Evolutionary conservation across 441 rosid species (phyloP), one percentile per base, ranked within the genome.

Genomic region (Eruca vesicaria): DNA sequence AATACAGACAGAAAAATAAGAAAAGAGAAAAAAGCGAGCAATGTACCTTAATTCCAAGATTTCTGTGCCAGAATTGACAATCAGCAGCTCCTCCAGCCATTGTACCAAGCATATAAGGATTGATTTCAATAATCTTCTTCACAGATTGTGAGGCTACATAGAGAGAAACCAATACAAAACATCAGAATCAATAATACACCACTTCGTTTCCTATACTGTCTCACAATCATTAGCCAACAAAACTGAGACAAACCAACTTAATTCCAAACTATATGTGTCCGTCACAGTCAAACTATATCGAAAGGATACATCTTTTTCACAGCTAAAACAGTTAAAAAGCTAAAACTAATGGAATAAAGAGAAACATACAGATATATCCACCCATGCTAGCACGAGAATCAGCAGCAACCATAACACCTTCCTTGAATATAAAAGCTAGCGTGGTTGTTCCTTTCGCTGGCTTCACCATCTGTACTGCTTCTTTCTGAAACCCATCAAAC

Each of bases 31-130:
- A 9, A 21, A 1, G 8, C 6, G 0, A 60, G n/a, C 14, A 32
- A 61, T 2, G 12, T 84, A 93, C 99, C 98, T 92, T 96, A 72
- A 92, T 93, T 68, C 98, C 99, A 7, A 96, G 84, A 84, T 93
- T 96, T 63, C 97, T 85, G 83, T 96, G 99, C 99, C 99, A 95
- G 83, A 96, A 96, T 82, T 96, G 99, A 80, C 99, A 96, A 65
- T 93, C 99, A 76, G 99, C 99, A 85, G 98, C 99, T 72, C 99
- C 98, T 75, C 99, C 99, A 82, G 99, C 99, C 98, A 96, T 96
- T 29, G 98, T 96, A 18, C 99, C 99, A 57, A 96, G 97, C 99
- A 96, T 96, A 72, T 96, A 87, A 15, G 98, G 99, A 77, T 96
- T 96, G 77, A 96, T 96, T 82, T 96, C 99, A 77, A 96, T 96